Base-by-base conservation (phyloP, 352 stramenopile species). In the Globisporangium abappressorium region DNA sequence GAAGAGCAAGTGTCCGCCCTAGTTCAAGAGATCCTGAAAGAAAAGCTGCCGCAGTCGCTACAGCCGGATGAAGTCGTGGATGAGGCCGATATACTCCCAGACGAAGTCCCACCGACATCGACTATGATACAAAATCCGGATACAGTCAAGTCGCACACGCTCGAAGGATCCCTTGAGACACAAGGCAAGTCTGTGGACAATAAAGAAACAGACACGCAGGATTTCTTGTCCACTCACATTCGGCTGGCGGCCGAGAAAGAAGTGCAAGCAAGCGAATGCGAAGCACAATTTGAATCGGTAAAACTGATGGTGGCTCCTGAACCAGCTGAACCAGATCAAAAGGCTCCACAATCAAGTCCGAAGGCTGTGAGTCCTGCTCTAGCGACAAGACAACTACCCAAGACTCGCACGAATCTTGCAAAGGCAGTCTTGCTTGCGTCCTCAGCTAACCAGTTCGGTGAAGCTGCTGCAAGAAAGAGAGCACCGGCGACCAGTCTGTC, bases 1-100 rank as follows among this genome's bases (percentile, higher is more conserved):
- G 78, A 85, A 72, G 78, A 88, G 43, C 76, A 88, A 75, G 76
- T 86, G 12, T 63, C 68, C 51, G 53, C 65, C 2, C 57, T 87
- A 46, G 70, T 87, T n/a, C 70, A 77, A 15, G 69, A 85, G 49
- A 69, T 87, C 51, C 73, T 77, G 72, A 80, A 73, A 62, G 70
- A 83, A 43, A 78, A 59, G 7, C 26, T 4, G 14, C 38, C 34
- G 26, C 68, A 33, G 61, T 7, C 34, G 53, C 20, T 61, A 22
- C 56, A 47, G n/a, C 8, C 20, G 41, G 62, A 64, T 9, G 20
- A 9, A 18, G 3, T 47, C 2, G 49, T 8, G 3, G 22, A 70
- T 43, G 24, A 22, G 30, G 2, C 41, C 26, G 46, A 30, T 28
- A 9, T 15, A 28, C 8, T 34, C 24, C 22, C 41, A 22, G 47